Conservation (phyloP, 1,284 basidiomycete species). For the Leucoagaricus sp. region DNA sequence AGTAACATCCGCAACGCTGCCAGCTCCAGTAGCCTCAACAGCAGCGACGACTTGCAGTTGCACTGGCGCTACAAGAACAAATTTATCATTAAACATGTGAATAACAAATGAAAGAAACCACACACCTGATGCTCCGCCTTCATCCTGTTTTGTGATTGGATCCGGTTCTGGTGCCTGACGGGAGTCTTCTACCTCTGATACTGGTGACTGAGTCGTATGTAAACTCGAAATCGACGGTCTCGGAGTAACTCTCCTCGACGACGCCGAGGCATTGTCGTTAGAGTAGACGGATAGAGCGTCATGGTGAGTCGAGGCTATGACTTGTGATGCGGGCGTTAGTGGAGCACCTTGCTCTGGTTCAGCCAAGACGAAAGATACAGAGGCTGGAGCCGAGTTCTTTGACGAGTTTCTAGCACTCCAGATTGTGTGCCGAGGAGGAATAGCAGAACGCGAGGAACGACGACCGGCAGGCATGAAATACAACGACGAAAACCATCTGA, state of each 20-base stretch:
- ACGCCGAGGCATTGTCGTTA: constrained; percentile 1
- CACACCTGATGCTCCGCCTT: not conserved
- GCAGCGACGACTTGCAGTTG: not conserved
- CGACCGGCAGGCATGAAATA: constrained; percentile 8
- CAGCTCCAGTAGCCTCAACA: not conserved
- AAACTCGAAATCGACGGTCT: constrained; percentile 1
- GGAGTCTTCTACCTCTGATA: not conserved
- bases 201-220: not conserved
- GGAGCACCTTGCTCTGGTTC: constrained; percentile 33
- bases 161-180: not conserved
- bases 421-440: constrained; percentile 14
- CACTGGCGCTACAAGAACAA: not conserved
- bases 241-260: not conserved
- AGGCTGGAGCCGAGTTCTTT: constrained; percentile 28
- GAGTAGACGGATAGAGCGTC: constrained; percentile 19
- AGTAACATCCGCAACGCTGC: not conserved
- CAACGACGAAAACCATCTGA: not conserved
- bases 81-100: not conserved
- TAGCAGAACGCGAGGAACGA: constrained; percentile 7
- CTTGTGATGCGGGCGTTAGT: constrained; percentile 13
- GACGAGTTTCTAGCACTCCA: constrained; percentile 27
- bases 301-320: constrained; percentile 19
- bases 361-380: constrained; percentile 31
- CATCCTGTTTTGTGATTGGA: not conserved
- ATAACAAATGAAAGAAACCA: not conserved